phyloP scores from a whole-genome alignment of 2,329 filamentous ascomycete genomes.

The Harringtonia aguacate region DNA sequence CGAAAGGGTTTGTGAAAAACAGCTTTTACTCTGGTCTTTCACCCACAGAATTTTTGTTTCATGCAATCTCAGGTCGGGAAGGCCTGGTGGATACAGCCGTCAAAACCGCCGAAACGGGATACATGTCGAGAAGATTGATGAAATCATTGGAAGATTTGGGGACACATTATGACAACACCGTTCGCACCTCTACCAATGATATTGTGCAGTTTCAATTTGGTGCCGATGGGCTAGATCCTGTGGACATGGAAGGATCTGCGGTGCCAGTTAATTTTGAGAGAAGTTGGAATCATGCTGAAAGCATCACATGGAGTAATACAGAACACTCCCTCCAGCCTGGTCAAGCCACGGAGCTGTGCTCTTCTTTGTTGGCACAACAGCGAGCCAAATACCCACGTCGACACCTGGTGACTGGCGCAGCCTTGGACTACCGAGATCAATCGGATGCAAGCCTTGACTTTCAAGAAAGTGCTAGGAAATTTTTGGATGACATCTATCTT shows the following conservation, averaged over 20 bases:
- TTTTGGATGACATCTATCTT: constrained; percentile 65
- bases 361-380: constrained; percentile 56
- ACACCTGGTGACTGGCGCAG: constrained; percentile 48
- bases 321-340: constrained; percentile 63
- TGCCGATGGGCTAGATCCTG: constrained; percentile 87
- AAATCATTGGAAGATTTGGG: constrained; percentile 94
- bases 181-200: constrained; percentile 76
- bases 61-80: constrained; percentile 97
- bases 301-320: constrained; percentile 66
- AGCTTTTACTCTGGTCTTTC: constrained; percentile 91
- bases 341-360: constrained; percentile 61
- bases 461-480: constrained; percentile 71
- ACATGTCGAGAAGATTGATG: constrained; percentile 97
- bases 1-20: constrained; percentile 93
- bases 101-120: constrained; percentile 97
- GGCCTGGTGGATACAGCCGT: constrained; percentile 97
- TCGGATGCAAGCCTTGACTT: constrained; percentile 62
- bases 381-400: constrained; percentile 51
- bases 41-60: constrained; percentile 91
- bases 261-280: constrained; percentile 86
- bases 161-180: constrained; percentile 86
- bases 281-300: constrained; percentile 76
- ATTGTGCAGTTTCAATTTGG: constrained; percentile 97
- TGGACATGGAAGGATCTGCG: constrained; percentile 93
- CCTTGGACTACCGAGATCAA: constrained; percentile 58